These are phyloP conservation scores for Fusarium sp. DNA, from an alignment of 2,329 filamentous ascomycete species.

Conservation along the genomic window DNA sequence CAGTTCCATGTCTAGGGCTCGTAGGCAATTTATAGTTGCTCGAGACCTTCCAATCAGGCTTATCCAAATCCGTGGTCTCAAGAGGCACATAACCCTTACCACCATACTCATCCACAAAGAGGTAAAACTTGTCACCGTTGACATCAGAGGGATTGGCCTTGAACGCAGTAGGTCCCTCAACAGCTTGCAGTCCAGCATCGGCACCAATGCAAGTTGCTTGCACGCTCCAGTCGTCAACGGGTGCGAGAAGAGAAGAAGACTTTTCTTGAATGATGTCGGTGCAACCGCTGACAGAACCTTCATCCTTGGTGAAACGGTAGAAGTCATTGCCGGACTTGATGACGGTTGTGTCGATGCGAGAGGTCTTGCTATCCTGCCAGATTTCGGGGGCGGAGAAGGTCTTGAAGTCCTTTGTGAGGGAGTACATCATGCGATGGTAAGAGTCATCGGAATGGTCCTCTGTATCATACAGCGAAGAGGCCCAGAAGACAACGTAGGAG, in stretches of 20 bases:
- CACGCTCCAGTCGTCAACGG: constrained; percentile 56
- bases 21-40: constrained; percentile 58
- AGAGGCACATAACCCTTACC: constrained; percentile 65
- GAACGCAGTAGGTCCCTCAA: constrained; percentile 65
- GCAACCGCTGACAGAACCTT: constrained; percentile 63
- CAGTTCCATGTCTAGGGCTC: constrained; percentile 65
- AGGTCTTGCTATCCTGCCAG: constrained; percentile 63
- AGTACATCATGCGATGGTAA: constrained; percentile 65
- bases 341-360: constrained; percentile 65
- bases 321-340: constrained; percentile 55
- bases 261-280: constrained; percentile 65
- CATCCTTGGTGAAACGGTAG: constrained; percentile 67
- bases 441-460: constrained; percentile 54
- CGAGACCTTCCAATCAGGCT: constrained; percentile 61
- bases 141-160: constrained; percentile 61
- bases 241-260: constrained; percentile 55
- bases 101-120: constrained; percentile 66
- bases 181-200: constrained; percentile 59
- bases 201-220: constrained; percentile 62
- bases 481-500: constrained; percentile 60
- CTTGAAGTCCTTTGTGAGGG: constrained; percentile 61
- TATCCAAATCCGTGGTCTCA: constrained; percentile 61
- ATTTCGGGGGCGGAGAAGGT: constrained; percentile 60
- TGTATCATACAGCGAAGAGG: constrained; percentile 57
- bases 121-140: constrained; percentile 64